These are phyloP conservation scores for Tulasnella sp. DNA, from an alignment of 768 basidiomycete species.

Conservation along the genomic window DNA sequence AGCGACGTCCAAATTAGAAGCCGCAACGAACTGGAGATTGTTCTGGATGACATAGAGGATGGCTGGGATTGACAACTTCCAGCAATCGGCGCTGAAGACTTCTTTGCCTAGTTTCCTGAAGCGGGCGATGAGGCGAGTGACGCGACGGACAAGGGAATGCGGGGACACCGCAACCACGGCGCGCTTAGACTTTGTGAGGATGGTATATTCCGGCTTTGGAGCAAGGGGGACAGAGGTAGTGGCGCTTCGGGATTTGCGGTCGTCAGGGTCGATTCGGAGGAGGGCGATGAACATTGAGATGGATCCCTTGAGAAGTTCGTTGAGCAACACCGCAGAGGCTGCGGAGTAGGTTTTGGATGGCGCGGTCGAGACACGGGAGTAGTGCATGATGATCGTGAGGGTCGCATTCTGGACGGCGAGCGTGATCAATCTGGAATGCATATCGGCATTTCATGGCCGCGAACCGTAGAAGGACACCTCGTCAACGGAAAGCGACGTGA, in stretches of 20 bases:
- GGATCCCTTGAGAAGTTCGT: conserved; percentile 82
- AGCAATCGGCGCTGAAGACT: conserved; percentile 82
- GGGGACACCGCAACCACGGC: conserved; percentile 12
- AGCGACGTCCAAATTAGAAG: conserved; percentile 84
- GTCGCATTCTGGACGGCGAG: conserved; percentile 86
- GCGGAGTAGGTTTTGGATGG: conserved; percentile 75
- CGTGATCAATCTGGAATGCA: conserved; percentile 55
- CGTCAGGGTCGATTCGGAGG: conserved; percentile 37
- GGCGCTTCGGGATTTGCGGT: conserved; percentile 4
- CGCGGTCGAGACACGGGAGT: conserved; percentile 73
- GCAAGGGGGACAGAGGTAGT: conserved; percentile 23
- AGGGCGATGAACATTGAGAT: conserved; percentile 80
- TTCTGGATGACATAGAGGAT: conserved; percentile 94
- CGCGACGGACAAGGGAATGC: neutral
- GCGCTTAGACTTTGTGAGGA: conserved; percentile 24
- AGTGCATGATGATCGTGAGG: conserved; percentile 90
- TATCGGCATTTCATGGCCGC: no score
- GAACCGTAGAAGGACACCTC: conserved; percentile 14
- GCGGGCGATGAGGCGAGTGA: conserved; percentile 24
- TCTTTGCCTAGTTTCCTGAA: conserved; percentile 48
- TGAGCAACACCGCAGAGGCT: conserved; percentile 87
- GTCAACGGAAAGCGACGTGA: conserved; percentile 16
- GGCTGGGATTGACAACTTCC: conserved; percentile 95
- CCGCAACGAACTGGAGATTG: conserved; percentile 90
- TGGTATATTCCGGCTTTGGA: conserved; percentile 30